Base-by-base conservation (phyloP, 768 basidiomycete genomes). In the Boletus reticulatus region DNA sequence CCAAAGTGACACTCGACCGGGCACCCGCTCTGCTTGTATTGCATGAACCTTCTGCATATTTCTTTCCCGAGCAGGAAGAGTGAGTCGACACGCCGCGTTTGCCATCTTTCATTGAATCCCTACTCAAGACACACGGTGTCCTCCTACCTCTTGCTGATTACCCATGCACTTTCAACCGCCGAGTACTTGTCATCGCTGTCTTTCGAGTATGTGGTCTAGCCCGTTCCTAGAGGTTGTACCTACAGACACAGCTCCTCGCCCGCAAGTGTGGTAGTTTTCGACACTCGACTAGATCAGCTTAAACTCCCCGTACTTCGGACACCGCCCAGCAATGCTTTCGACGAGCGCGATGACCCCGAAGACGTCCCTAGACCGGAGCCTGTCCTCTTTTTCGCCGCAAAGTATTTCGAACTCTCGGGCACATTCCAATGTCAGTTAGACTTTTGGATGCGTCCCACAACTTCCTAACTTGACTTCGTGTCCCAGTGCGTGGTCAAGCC, bases 1-100 rank as follows among this genome's bases (percentile, higher is more conserved):
- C 64, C 3, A 72, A 73, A 51, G 70, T 72, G 27, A 73, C 72
- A 3, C 65, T 80, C 16, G 70, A 72, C 12, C 61, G 63, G 36
- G 60, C 75, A 1, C 84, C 85, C 5, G 73, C 75, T 32, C 67
- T 87, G n/a, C 59, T 89, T 20, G 74, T 90, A 32, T 64, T 90
- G 17, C 77, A 80, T 47, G 87, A 88, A 56, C 76, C 78, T 0
- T 88, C 87, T 4, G 63, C 72, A 8, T 88, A 84, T 67, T 83
- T 87, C 55, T 47, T 68, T 32, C 47, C 60, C 13, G 62, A 60
- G 43, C 55, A 55, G 44, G 59, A 63, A 56, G 61, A 64, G 66
- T 69, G 56, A 65, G 63, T 62, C 31, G 31, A 48, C 48, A 32
- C 24, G 22, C 16, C 50, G 8, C 27, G 14, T 41, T 43, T 37